These are phyloP conservation scores for Dactylonectria macrodidyma DNA, from an alignment of 2,329 filamentous ascomycete genomes.

Conservation along the genomic window DNA sequence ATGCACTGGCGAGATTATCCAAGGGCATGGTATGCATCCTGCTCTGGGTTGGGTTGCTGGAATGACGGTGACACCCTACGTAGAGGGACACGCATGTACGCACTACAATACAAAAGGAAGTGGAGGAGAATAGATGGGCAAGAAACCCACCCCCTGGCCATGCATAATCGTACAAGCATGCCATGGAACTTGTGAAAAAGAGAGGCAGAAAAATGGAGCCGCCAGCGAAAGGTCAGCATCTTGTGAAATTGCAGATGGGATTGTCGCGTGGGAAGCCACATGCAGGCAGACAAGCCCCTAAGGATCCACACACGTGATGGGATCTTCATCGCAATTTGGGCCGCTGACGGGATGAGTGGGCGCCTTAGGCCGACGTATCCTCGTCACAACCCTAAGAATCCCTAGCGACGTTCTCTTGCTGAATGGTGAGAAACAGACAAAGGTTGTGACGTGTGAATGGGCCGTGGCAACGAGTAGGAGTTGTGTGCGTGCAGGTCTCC, in stretches of 20 bases:
- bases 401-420: constrained; percentile 7
- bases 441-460: not conserved
- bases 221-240: constrained; percentile 16
- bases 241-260: constrained; percentile 28
- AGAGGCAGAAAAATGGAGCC: constrained; percentile 17
- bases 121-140: not conserved
- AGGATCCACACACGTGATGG: constrained; percentile 46
- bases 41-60: constrained; percentile 14
- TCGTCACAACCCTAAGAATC: constrained; percentile 11
- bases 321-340: constrained; percentile 48
- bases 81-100: not conserved
- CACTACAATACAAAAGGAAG: not conserved
- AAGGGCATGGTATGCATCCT: constrained; percentile 10
- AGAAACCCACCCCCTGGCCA: not conserved
- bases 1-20: constrained; percentile 17
- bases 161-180: constrained; percentile 1
- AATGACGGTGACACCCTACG: constrained; percentile 1
- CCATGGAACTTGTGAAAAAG: constrained; percentile 16
- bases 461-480: not conserved
- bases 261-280: constrained; percentile 25
- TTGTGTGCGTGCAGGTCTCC: constrained; percentile 2
- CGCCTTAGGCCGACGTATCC: constrained; percentile 20
- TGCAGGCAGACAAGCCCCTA: constrained; percentile 31
- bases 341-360: constrained; percentile 9
- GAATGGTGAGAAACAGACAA: constrained; percentile 10